Evolutionary conservation across 306 rosid genomes (phyloP), one percentile per base, ranked within the genome.

Genomic region (Oemleria cerasiformis): DNA sequence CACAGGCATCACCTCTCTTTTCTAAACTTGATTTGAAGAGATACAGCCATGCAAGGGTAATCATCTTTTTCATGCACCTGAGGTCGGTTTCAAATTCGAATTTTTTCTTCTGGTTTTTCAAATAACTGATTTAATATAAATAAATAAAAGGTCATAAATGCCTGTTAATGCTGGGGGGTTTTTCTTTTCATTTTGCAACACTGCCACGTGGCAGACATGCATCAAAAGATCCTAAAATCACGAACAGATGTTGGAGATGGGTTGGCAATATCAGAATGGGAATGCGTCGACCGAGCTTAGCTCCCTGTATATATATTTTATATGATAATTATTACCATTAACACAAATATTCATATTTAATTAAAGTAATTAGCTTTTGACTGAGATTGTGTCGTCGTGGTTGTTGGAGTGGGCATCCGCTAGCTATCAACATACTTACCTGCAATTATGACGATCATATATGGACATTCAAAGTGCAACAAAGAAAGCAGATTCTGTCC

Each of bases 401-500:
- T 66, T 66, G 40, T 47, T 66, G 56, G 23, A 49, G 58, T 73
- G 65, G 58, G 61, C 72, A 30, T 30, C 36, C 36, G 36, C 36
- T 30, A 30, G 36, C 36, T 1, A 36, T 56, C 41, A 30, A 56
- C 17, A 74, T 51, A 50, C 62, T 13, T 13, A 48, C 2, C 10
- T 42, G 15, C 36, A 54, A 42, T 10, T 13, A 59, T 34, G 34
- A 59, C 30, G 64, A 59, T 40, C 74, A 49, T n/a, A n/a, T n/a
- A n/a, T 34, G 63, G 63, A 30, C 71, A 43, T 43, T 75, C 65
- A 51, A 53, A 76, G 43, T 30, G 70, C 71, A 47, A 13, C 3
- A 61, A 70, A 45, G 58, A 55, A 4, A 9, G 67, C 63, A 68
- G 56, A 60, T 75, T 49, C 43, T 34, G 64, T 59, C 43, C 14